These are phyloP conservation scores for Beta macrorhiza DNA, from an alignment of 179 eudicot species.

Conservation along the genomic window DNA sequence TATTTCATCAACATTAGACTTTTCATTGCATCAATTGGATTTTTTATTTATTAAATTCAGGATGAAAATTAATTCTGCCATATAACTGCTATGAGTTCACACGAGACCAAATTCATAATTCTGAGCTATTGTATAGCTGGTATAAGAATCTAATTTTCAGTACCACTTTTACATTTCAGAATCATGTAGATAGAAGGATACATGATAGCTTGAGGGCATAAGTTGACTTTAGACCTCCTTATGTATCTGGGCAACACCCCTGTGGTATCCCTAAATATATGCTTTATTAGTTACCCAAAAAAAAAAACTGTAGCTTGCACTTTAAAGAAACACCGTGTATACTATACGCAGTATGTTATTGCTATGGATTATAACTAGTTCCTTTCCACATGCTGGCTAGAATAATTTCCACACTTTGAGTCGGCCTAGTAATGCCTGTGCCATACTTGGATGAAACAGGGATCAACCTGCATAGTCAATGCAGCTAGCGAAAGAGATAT, in stretches of 20 bases:
- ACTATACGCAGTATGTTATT: background rate
- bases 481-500: conserved; percentile 97
- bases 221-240: background rate
- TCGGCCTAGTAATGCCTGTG: background rate
- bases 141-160: background rate
- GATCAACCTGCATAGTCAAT: conserved; percentile 85
- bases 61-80: no score
- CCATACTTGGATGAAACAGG: conserved; percentile 50
- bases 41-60: no score
- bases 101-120: no score
- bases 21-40: no score
- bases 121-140: background rate
- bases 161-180: background rate
- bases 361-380: background rate
- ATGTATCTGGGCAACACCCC: background rate
- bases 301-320: background rate
- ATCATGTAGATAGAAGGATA: background rate
- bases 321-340: background rate
- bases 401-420: background rate
- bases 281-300: background rate
- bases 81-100: no score
- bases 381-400: background rate
- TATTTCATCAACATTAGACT: no score
- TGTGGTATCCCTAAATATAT: background rate
- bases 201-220: background rate